Evolutionary conservation across 2,329 filamentous ascomycete genomes (phyloP), one percentile per base, ranked within the genome.

Genomic region (Calycina herbarum): DNA sequence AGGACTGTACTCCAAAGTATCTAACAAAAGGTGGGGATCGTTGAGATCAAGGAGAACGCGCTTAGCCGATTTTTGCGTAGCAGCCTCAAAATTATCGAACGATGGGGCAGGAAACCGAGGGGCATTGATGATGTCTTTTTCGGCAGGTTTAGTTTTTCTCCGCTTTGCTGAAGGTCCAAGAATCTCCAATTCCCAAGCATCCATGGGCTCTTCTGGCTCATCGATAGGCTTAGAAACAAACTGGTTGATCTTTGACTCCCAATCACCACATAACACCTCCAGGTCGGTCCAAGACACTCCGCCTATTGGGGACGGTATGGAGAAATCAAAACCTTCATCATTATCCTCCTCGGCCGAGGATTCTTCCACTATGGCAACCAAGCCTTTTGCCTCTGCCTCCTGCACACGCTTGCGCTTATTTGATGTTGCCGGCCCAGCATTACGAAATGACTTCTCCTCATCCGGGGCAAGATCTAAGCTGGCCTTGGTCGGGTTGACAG

Each of bases 401-500:
- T 86, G 80, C 29, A 88, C 77, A 31, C 84, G 85, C 66, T 87
- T 82, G 58, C 86, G 85, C 57, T 87, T 85, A 57, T 74, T 73
- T 6, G 77, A 74, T 3, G 81, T 80, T 0, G 84, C 82, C 31
- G 87, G 83, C 0, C 88, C 88, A 0, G 87, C 83, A n/a, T 94
- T 86, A 64, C 89, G 88, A 76, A 98, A 99, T 31, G 85, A 83
- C 72, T 93, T 93, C 77, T 96, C 92, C 70, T 96, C 91, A 72
- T 98, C 95, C 58, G 86, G 84, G 2, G 92, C 90, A 40, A 98
- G 81, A 67, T 99, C 95, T 15, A 99, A 83, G 67, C 88, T 93
- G 64, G 97, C 84, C 78, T 99, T 99, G 24, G 90, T 94, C 0
- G 93, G 93, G 5, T 93, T 85, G 3, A 98, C 83, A 17, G 92